Percentiles rank a stretch among this genome's conserved stretches.
phyloP scores from a whole-genome alignment of 768 basidiomycete species.

The Boletus subcaerulescens region DNA sequence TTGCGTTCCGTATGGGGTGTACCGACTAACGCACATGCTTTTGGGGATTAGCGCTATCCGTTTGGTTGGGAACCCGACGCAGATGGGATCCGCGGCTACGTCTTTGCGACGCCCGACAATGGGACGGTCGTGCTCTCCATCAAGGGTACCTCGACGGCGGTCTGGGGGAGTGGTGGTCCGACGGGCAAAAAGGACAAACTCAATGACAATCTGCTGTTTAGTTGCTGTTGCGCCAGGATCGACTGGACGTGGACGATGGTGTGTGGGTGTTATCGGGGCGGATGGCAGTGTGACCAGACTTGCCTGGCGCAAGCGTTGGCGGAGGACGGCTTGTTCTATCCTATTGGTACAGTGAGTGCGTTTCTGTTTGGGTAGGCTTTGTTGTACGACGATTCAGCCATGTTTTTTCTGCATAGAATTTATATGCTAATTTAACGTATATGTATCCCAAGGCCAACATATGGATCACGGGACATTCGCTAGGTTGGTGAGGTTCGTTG shows the following conservation, averaged over 20 bases:
- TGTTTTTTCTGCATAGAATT: slow-evolving; percentile 51
- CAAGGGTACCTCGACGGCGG: slow-evolving; percentile 87
- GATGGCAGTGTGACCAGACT: slow-evolving; percentile 76
- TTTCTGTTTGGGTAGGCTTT: neutral
- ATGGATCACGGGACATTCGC: slow-evolving; percentile 80
- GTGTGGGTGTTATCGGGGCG: slow-evolving; percentile 81
- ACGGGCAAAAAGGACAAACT: slow-evolving; percentile 90
- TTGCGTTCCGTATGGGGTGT: neutral
- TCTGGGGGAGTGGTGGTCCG: slow-evolving; percentile 72
- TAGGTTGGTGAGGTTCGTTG: slow-evolving; percentile 44
- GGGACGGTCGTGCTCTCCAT: slow-evolving; percentile 82
- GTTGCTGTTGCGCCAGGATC: slow-evolving; percentile 90
- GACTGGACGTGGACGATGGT: slow-evolving; percentile 95
- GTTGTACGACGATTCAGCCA: neutral
- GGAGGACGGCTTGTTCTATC: slow-evolving; percentile 84
- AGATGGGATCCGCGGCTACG: slow-evolving; percentile 88
- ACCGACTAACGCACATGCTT: neutral
- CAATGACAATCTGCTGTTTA: slow-evolving; percentile 91
- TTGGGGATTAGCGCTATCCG: slow-evolving; percentile 41
- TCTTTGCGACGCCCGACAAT: slow-evolving; percentile 84
- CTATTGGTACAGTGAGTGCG: slow-evolving; percentile 75
- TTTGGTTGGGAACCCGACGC: slow-evolving; percentile 91
- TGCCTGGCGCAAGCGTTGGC: slow-evolving; percentile 76
- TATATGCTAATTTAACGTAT: slow-evolving; percentile 92
- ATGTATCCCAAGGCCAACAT: slow-evolving; percentile 90